A percentile compares a stretch with the other conserved stretches of the same genome.
Conservation (phyloP, 768 basidiomycete species). For the Amanita rubescens region DNA sequence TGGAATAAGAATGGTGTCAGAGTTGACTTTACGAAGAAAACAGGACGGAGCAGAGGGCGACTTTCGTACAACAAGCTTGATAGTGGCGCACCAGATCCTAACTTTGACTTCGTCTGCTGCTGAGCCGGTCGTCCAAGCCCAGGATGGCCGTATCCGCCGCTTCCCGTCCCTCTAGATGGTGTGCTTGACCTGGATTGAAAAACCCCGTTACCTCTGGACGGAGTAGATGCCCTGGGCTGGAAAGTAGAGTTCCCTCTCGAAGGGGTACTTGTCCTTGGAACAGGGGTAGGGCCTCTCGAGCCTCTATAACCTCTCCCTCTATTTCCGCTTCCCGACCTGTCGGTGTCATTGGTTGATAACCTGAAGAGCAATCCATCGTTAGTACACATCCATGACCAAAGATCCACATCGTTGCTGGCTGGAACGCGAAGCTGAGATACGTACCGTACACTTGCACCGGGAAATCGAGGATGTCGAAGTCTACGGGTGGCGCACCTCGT, state of each 20-base stretch:
- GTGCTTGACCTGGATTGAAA: conserved; percentile 5
- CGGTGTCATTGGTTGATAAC: neutral
- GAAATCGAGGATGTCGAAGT: conserved; percentile 15
- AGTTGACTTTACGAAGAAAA: conserved; percentile 60
- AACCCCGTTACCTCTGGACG: neutral
- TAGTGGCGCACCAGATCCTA: conserved; percentile 37
- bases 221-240: conserved; percentile 11
- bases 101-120: conserved; percentile 19
- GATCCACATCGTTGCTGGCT: neutral
- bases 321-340: too few relatives aligned
- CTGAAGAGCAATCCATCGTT: neutral
- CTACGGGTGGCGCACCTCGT: conserved; percentile 11
- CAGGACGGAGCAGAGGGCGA: conserved; percentile 57
- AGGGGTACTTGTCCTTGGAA: conserved; percentile 5
- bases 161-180: conserved; percentile 16
- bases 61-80: conserved; percentile 49
- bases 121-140: conserved; percentile 11
- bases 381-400: neutral
- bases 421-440: conserved; percentile 9
- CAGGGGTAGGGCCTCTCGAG: neutral
- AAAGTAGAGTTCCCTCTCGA: conserved; percentile 2
- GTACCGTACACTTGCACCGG: conserved; percentile 14
- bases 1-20: conserved; percentile 44
- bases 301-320: conserved; percentile 4
- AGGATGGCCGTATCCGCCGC: conserved; percentile 14